These are phyloP conservation scores for Colletotrichum cuscutae DNA, from an alignment of 2,329 filamentous ascomycete species.

Conservation along the genomic window DNA sequence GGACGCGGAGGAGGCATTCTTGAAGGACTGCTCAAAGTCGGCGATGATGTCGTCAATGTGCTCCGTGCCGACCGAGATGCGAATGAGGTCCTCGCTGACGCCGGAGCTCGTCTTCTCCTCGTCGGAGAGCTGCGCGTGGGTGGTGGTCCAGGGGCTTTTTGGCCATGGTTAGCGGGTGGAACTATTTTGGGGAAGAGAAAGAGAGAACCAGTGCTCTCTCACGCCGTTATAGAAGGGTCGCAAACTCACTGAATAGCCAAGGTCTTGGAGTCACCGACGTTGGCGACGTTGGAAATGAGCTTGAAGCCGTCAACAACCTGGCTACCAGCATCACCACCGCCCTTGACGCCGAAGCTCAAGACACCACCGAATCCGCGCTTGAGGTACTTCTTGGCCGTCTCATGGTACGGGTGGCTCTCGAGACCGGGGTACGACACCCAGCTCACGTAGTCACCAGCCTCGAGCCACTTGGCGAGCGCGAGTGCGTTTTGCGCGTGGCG, in stretches of 20 bases:
- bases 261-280: constrained; percentile 96
- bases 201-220: too few species aligned
- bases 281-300: constrained; percentile 94
- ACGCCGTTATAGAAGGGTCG: too few species aligned
- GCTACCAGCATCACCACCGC: constrained; percentile 83
- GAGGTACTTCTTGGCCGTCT: constrained; percentile 87
- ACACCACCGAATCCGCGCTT: constrained; percentile 88
- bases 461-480: constrained; percentile 82
- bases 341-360: constrained; percentile 92
- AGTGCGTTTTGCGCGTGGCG: constrained; percentile 87
- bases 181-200: neutral
- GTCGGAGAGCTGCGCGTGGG: constrained; percentile 89
- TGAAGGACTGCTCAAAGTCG: constrained; percentile 93
- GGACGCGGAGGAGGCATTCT: constrained; percentile 62
- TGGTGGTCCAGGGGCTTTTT: constrained; percentile 84
- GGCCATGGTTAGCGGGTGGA: neutral
- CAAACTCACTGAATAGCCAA: constrained; percentile 79
- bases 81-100: constrained; percentile 90
- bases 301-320: constrained; percentile 95
- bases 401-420: constrained; percentile 82
- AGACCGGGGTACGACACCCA: constrained; percentile 97
- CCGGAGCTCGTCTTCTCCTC: constrained; percentile 84
- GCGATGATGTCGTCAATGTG: constrained; percentile 97
- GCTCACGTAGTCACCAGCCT: constrained; percentile 82
- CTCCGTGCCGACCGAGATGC: constrained; percentile 94